Conservation (phyloP, 176 grass and related monocot species). For the Chloris gayana region DNA sequence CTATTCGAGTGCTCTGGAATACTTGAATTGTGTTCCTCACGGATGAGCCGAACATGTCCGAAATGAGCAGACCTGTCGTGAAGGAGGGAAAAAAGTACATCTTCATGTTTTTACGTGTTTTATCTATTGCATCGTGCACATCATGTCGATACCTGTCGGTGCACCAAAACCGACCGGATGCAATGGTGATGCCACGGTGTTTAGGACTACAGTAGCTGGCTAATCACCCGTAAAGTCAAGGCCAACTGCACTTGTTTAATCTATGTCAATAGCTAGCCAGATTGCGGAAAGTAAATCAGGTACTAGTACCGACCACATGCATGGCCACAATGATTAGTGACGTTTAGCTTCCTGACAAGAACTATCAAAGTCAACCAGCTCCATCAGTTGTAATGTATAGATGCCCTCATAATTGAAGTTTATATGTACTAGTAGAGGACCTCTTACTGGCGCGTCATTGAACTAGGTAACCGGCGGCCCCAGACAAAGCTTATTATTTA, state of each 20-base stretch:
- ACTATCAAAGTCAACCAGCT: not conserved
- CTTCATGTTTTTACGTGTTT: too few relatives aligned
- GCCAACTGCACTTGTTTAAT: not conserved
- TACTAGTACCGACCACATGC: not conserved
- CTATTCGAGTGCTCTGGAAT: too few relatives aligned
- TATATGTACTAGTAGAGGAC: too few relatives aligned
- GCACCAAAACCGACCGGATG: not conserved
- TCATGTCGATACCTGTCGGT: constrained; percentile 5
- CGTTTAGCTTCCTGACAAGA: not conserved
- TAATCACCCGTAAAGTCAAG: not conserved
- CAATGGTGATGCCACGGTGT: not conserved
- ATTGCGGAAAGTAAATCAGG: not conserved
- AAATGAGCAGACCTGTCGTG: too few relatives aligned
- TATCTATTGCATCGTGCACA: too few relatives aligned
- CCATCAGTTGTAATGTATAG: not conserved
- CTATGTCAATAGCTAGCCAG: not conserved
- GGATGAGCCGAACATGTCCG: too few relatives aligned
- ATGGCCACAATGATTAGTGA: not conserved
- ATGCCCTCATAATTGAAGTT: not conserved
- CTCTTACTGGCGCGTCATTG: too few relatives aligned
- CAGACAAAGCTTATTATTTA: not conserved
- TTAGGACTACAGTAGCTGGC: not conserved
- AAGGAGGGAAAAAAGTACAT: too few relatives aligned
- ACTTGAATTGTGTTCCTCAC: not conserved
- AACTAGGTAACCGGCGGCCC: not conserved